These are phyloP conservation scores for Colletotrichum liaoningense DNA, from an alignment of 2,329 filamentous ascomycete species.

Conservation along the genomic window DNA sequence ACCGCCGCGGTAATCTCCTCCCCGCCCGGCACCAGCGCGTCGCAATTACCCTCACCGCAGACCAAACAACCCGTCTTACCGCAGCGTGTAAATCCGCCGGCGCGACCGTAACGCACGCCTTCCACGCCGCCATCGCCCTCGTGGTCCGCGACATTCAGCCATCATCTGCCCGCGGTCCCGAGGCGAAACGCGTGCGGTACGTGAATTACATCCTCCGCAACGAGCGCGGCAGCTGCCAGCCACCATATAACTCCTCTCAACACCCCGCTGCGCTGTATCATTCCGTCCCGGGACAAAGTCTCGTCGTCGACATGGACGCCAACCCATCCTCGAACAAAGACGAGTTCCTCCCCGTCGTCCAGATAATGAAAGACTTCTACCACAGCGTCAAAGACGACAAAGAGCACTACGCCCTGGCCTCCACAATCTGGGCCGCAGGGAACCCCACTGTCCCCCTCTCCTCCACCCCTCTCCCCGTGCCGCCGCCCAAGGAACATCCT, in stretches of 20 bases:
- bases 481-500: constrained; percentile 40
- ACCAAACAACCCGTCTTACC: constrained; percentile 37
- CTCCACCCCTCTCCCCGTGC: constrained; percentile 36
- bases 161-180: accelerated
- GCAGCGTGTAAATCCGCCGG: constrained; percentile 34
- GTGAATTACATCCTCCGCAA: constrained; percentile 48
- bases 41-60: constrained; percentile 35
- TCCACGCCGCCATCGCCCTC: constrained; percentile 47
- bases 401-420: constrained; percentile 43
- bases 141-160: constrained; percentile 42
- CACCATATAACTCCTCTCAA: constrained; percentile 38
- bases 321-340: constrained; percentile 3
- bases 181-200: constrained; percentile 39
- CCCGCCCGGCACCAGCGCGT: constrained; percentile 43
- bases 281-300: constrained; percentile 42
- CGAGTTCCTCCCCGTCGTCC: constrained; percentile 42
- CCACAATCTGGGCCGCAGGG: constrained; percentile 38
- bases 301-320: constrained; percentile 41
- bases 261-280: constrained; percentile 46
- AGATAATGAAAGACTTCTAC: constrained; percentile 44
- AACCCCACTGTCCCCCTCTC: constrained; percentile 33
- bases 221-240: constrained; percentile 40
- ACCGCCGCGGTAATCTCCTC: constrained; percentile 19
- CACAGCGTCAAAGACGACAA: constrained; percentile 42
- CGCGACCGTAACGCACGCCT: constrained; percentile 45